Evolutionary conservation across 179 eudicot genomes (phyloP), one percentile per base, ranked within the genome.

Genomic region (Heliamphora pulchella): DNA sequence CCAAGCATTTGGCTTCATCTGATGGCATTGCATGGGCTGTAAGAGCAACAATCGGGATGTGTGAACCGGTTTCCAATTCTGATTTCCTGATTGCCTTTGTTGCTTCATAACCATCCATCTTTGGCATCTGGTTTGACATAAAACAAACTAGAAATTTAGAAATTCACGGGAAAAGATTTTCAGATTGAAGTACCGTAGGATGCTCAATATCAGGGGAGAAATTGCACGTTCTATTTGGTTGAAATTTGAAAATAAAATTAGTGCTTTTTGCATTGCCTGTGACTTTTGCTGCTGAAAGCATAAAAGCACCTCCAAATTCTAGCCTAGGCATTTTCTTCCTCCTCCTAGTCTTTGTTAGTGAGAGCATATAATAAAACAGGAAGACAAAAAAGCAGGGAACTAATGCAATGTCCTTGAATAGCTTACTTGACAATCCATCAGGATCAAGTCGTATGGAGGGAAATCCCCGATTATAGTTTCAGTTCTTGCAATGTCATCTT

Each of bases 81-180:
- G 81, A 80, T 85, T 88, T 89, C 79, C 98, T 81, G 0, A 96
- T 96, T 70, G 87, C 98, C 83, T 90, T 94, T 13, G 99, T 96
- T 55, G 99, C 98, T 84, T 96, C 98, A 79, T 96, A 96, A 3
- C 99, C 99, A 83, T 96, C 99, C 99, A 96, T 96, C 86, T 91
- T 91, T 18, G 99, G 99, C 99, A 96, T 96, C 99, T 96, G 86
- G 6, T 59, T 75, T 75, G 54, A 17, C 14, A 58, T 0, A 9
- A 58, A 46, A 75, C 66, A 73, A 22, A 75, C 15, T n/a, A 44
- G 66, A 75, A 58, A 15, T 58, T 22, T 20, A 74, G 78, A 75
- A 59, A n/a, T 39, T 48, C 39, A 48, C 14, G 43, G 15, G 50
- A 5, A 15, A 70, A 70, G 46, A 8, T 70, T 67, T 70, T 2